These are phyloP conservation scores for Carex parvula DNA, from an alignment of 176 grass and related monocot genomes.

Conservation along the genomic window DNA sequence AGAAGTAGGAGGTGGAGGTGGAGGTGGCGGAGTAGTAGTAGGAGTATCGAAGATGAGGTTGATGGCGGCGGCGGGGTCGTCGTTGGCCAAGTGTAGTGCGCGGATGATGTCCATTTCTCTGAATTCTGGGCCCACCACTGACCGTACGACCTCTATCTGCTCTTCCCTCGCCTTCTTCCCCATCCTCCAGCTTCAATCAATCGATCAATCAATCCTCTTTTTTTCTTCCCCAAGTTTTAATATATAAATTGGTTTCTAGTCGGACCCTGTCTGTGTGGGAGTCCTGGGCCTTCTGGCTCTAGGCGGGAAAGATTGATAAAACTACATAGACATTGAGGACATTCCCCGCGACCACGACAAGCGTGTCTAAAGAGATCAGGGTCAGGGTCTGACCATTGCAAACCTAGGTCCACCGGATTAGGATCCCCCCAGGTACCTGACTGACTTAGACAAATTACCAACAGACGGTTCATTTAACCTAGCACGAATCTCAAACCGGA, in stretches of 20 bases:
- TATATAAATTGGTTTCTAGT: background rate
- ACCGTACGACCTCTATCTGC: constrained; percentile 57
- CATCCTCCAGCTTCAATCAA: constrained; percentile 25
- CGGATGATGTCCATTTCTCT: constrained; percentile 96
- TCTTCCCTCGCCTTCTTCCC: constrained; percentile 54
- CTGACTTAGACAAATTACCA: no score
- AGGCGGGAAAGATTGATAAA: constrained; percentile 2
- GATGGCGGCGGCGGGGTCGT: constrained; percentile 80
- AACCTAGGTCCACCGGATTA: no score
- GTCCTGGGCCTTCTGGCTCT: background rate
- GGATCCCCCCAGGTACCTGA: no score
- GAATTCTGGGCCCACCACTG: constrained; percentile 60
- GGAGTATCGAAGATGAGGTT: constrained; percentile 85
- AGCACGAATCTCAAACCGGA: no score
- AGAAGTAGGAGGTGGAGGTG: constrained; percentile 17
- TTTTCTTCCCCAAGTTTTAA: background rate
- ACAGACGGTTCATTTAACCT: no score
- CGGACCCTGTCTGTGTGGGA: background rate
- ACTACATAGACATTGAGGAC: no score
- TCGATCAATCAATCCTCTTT: background rate
- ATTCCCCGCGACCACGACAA: background rate
- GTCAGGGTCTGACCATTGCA: no score
- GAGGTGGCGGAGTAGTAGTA: background rate
- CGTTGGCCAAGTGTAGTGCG: constrained; percentile 73
- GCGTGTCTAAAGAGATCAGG: no score